Conservation (phyloP, 2,329 filamentous ascomycete species). For the Phoma sp. region DNA sequence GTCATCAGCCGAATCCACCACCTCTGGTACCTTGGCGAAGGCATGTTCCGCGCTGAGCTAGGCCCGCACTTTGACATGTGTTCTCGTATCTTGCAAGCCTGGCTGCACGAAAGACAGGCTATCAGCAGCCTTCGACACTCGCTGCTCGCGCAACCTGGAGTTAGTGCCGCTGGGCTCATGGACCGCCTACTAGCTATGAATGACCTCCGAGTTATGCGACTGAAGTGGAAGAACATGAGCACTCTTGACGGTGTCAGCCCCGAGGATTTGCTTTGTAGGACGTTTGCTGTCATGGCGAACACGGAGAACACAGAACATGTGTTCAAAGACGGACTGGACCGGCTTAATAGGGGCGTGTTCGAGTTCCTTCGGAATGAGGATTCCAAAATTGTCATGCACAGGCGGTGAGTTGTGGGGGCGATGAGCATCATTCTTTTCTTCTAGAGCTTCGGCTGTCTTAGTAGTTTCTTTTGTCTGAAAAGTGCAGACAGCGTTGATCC, state of each 20-base stretch:
- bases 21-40: constrained; percentile 39
- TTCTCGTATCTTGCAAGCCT: constrained; percentile 37
- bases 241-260: constrained; percentile 39
- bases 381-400: constrained; percentile 43
- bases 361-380: constrained; percentile 43
- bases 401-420: constrained; percentile 21
- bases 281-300: constrained; percentile 41
- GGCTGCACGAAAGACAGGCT: constrained; percentile 42
- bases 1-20: constrained; percentile 38
- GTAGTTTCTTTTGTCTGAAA: constrained; percentile 7
- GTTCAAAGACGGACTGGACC: constrained; percentile 43
- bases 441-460: not conserved
- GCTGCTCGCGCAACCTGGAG: constrained; percentile 32
- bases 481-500: constrained; percentile 6
- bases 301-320: constrained; percentile 45
- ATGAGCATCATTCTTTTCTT: not conserved
- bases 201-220: constrained; percentile 41
- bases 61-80: constrained; percentile 37
- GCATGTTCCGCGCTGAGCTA: constrained; percentile 36
- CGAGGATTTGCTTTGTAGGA: constrained; percentile 44
- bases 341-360: constrained; percentile 39
- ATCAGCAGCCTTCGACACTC: constrained; percentile 36
- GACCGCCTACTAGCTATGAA: constrained; percentile 46
- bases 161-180: constrained; percentile 35
- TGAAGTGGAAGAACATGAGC: constrained; percentile 50